Evolutionary conservation across 257 asterid species (phyloP).

Genomic region (Datura wrightii): DNA sequence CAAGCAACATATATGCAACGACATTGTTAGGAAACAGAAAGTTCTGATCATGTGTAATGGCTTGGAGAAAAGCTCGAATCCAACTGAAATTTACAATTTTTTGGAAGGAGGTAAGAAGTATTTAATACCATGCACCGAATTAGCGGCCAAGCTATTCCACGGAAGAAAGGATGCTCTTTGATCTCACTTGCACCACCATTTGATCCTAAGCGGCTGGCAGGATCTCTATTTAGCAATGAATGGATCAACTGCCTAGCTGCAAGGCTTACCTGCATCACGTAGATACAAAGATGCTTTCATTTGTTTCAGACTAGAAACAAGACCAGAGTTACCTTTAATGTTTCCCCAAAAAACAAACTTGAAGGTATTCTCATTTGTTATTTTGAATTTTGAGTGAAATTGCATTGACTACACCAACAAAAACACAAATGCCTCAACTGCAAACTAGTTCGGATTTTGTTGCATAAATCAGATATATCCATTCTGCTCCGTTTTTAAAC

Average conservation of each 20-base stretch:
- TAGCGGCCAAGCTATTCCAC: conserved; percentile 88
- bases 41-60: not conserved
- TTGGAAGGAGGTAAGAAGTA: not conserved
- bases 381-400: not conserved
- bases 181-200: conserved; percentile 88
- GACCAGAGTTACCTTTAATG: not conserved
- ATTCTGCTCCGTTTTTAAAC: not conserved
- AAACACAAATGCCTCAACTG: not conserved
- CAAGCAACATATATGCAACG: conserved; percentile 20
- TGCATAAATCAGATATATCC: not conserved
- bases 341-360: not conserved
- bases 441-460: not conserved
- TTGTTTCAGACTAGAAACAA: conserved; percentile 7
- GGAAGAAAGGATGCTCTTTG: conserved; percentile 87
- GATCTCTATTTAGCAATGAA: conserved; percentile 80
- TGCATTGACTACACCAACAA: not conserved
- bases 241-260: conserved; percentile 84
- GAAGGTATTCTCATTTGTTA: not conserved
- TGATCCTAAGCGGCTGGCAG: conserved; percentile 84
- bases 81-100: not conserved
- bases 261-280: conserved; percentile 64
- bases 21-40: conserved; percentile 7
- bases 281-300: conserved; percentile 17
- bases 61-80: not conserved
- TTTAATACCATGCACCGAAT: conserved; percentile 83